A percentile compares a stretch with the other conserved stretches of the same genome.
Evolutionary conservation across 371 early-diverging fungal genomes (phyloP).

Genomic region (Rhizopus delemar): DNA sequence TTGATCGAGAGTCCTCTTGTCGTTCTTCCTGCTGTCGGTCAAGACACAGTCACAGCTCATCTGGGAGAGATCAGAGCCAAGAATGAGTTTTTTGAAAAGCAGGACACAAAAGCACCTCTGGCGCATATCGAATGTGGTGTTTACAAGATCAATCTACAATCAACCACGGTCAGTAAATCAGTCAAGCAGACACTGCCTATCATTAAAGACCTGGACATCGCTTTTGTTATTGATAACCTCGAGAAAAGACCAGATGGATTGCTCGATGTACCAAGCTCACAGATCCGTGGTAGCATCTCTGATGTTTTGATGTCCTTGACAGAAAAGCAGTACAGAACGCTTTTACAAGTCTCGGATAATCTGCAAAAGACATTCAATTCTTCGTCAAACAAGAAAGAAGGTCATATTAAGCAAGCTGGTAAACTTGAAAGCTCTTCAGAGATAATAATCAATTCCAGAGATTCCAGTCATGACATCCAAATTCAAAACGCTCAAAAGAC

Average conservation of each 20-base stretch:
- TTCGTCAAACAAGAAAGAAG: neutral
- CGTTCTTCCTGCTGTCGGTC: constrained; percentile 70
- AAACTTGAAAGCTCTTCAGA: neutral
- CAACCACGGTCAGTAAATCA: constrained; percentile 52
- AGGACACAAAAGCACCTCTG: constrained; percentile 11
- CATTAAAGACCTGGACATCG: constrained; percentile 80
- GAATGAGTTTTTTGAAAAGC: constrained; percentile 61
- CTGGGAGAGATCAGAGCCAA: constrained; percentile 86
- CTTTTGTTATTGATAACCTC: constrained; percentile 58
- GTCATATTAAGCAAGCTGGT: neutral
- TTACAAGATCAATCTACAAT: constrained; percentile 65
- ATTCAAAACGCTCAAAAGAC: neutral
- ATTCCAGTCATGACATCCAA: neutral
- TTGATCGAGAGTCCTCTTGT: constrained; percentile 84
- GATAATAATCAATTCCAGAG: neutral
- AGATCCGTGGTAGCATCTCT: constrained; percentile 70
- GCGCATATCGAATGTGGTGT: constrained; percentile 69
- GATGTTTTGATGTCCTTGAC: constrained; percentile 80
- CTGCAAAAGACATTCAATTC: constrained; percentile 63
- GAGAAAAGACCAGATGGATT: constrained; percentile 22
- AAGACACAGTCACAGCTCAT: constrained; percentile 66
- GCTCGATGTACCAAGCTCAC: constrained; percentile 40
- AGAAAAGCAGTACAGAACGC: constrained; percentile 76
- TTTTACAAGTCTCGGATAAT: constrained; percentile 66
- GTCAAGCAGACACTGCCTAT: constrained; percentile 56